These are phyloP conservation scores for Byssochlamys sp. DNA, from an alignment of 2,329 filamentous ascomycete genomes.

Conservation along the genomic window DNA sequence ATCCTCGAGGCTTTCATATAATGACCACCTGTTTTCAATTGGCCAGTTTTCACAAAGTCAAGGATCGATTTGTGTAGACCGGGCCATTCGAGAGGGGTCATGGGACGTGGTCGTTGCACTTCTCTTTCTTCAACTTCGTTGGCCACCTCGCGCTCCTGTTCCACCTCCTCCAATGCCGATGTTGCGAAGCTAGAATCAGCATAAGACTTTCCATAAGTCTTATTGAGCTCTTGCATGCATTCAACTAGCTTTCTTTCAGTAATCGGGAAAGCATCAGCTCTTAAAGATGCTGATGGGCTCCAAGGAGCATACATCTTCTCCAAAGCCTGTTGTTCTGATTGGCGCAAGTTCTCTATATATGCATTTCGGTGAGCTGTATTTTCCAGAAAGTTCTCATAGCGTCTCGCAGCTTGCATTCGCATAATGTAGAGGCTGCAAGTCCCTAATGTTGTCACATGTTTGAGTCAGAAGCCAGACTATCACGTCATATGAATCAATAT, in stretches of 20 bases:
- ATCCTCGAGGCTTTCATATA: conserved; percentile 37
- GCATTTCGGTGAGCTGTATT: conserved; percentile 23
- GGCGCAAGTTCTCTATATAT: conserved; percentile 40
- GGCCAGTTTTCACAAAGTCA: conserved; percentile 39
- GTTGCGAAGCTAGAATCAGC: conserved; percentile 41
- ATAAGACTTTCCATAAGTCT: conserved; percentile 33
- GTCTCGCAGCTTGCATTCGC: conserved; percentile 43
- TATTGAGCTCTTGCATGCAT: conserved; percentile 28
- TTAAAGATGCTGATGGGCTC: conserved; percentile 1
- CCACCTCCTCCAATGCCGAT: conserved; percentile 41
- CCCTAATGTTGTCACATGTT: conserved; percentile 51
- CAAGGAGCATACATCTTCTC: conserved; percentile 47
- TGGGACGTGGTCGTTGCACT: conserved; percentile 39
- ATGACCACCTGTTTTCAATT: conserved; percentile 27
- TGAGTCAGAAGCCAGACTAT: conserved; percentile 56
- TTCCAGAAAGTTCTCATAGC: conserved; percentile 35
- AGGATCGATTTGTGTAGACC: conserved; percentile 42
- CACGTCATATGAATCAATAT: conserved; percentile 42
- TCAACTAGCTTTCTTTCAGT: conserved; percentile 18
- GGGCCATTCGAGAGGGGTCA: conserved; percentile 33
- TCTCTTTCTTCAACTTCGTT: conserved; percentile 50
- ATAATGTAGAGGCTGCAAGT: conserved; percentile 49
- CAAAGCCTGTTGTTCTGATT: conserved; percentile 49
- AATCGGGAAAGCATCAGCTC: not conserved
- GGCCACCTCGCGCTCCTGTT: conserved; percentile 50